Base-by-base conservation (phyloP, 352 stramenopile species). In the Globisporangium nagaii region DNA sequence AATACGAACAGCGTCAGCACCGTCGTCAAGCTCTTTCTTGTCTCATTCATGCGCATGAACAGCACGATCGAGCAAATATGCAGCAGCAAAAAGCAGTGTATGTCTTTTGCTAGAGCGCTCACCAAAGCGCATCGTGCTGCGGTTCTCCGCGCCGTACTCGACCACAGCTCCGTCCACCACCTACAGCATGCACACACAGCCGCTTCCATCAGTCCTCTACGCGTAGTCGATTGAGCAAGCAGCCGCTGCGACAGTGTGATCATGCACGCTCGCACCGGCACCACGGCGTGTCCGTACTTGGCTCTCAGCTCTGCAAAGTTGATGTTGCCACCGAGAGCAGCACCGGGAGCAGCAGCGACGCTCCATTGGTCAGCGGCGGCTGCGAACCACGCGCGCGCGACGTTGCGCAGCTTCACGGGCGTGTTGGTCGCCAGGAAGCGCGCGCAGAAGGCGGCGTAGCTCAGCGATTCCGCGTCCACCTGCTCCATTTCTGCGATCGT, bases 361-460 rank as follows among this genome's bases (percentile, higher is more conserved):
- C n/a, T 50, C 60, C 60, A 67, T 6, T 60, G 60, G 20, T 37
- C 39, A n/a, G 30, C 12, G 4, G 47, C 47, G 1, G 6, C 4
- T n/a, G 48, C n/a, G 17, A 75, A 72, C 71, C 71, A 82, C 27
- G 54, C 36, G 19, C 37, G 22, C 19, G 73, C 63, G 25, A 90
- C 69, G 19, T 90, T 88, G 17, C 60, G 65, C 47, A 95, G 70
- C 32, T 86, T 63, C 30, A 95, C 78, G 8, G 84, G 84, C 10
- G 63, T 64, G 53, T 93, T 95, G 7, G 45, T 52, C 25, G 65
- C 65, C 70, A 93, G 86, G 62, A 86, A 95, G n/a, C 53, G 67
- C 41, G 58, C 53, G 62, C 82, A 93, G 62, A 95, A 93, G 30
- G 58, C 75, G 15, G 71, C 70, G 51, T 95, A 95, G 45, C 60